Base-by-base conservation (phyloP, 164 flowering plant genomes). In the Annona squamosa region DNA sequence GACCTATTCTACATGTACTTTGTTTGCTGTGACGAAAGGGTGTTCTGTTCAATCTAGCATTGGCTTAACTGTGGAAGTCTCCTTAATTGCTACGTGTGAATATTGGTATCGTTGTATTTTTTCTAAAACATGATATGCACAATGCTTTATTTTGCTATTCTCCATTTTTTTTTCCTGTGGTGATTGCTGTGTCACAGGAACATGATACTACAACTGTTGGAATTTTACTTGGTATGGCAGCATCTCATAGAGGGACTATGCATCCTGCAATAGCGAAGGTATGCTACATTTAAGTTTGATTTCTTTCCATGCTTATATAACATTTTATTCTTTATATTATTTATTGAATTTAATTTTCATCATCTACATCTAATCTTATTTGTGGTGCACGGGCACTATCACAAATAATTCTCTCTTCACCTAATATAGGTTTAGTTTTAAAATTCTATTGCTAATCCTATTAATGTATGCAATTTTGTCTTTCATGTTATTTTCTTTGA, bases 131-230 rank as follows among this genome's bases (percentile, higher is more conserved):
- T 7, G 52, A 48, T 48, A 48, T 48, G 52, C 52, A 4, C 9
- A 48, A 48, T 3, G 16, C 6, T 45, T 45, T 67, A 48, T 52
- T 52, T 7, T 7, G 2, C 17, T 52, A 10, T 52, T 52, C 59
- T 52, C 13, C 16, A 2, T 52, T 0, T 52, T 48, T 52, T 41
- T 12, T 37, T 56, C 26, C 67, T 56, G 43, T 57, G 19, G 65
- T 17, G 12, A 45, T 17, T 48, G 61, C 52, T 48, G 43, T 62
- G 7, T n/a, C 47, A 41, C 72, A 95, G 99, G 96, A 89, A 72
- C 94, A 93, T 85, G 99, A 95, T 79, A 87, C 86, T 84, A 91
- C 99, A 19, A 89, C 91, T 12, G 90, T 91, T 48, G 99, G 97
- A 46, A 71, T 95, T 78, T 85, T 95, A 93, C 97, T 95, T 84